Evolutionary conservation across 208 protist genomes (phyloP).

Genomic region (Wallacemonas rigidus): DNA sequence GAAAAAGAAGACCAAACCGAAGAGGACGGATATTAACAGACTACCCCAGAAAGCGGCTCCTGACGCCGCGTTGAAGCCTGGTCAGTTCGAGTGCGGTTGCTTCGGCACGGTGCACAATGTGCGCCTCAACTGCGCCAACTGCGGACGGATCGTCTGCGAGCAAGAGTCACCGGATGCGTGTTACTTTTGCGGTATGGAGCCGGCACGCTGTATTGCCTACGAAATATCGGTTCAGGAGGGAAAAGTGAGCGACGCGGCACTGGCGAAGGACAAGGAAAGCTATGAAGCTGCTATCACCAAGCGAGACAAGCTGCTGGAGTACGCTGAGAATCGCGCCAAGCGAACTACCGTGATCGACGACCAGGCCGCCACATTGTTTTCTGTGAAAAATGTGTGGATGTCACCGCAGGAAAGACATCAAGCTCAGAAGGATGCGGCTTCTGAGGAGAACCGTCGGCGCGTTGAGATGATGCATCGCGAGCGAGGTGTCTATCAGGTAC

Average conservation of each 20-base stretch:
- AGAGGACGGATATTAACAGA: slow-evolving; percentile 31
- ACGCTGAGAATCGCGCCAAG: slow-evolving; percentile 70
- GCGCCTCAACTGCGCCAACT: slow-evolving; percentile 85
- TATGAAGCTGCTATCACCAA: slow-evolving; percentile 73
- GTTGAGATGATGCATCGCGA: slow-evolving; percentile 69
- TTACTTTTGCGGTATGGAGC: slow-evolving; percentile 83
- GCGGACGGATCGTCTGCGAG: slow-evolving; percentile 90
- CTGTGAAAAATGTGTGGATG: slow-evolving; percentile 82
- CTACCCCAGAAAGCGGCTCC: slow-evolving; percentile 23
- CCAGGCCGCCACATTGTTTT: slow-evolving; percentile 71
- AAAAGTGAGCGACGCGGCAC: slow-evolving; percentile 68
- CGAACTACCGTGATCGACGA: slow-evolving; percentile 89
- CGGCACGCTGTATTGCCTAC: slow-evolving; percentile 70
- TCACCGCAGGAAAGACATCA: slow-evolving; percentile 55
- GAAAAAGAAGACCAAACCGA: slow-evolving; percentile 29
- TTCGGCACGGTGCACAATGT: slow-evolving; percentile 83
- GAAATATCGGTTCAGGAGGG: slow-evolving; percentile 84
- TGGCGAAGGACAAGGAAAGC: slow-evolving; percentile 48
- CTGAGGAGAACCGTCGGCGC: slow-evolving; percentile 48
- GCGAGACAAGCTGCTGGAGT: slow-evolving; percentile 76
- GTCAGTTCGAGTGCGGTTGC: slow-evolving; percentile 85
- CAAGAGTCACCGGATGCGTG: slow-evolving; percentile 81
- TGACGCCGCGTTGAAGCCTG: slow-evolving; percentile 54
- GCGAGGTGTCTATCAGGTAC: slow-evolving; percentile 66
- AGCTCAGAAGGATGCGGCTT: slow-evolving; percentile 48